Conservation (phyloP, 768 basidiomycete genomes). For the Suillus americanus region DNA sequence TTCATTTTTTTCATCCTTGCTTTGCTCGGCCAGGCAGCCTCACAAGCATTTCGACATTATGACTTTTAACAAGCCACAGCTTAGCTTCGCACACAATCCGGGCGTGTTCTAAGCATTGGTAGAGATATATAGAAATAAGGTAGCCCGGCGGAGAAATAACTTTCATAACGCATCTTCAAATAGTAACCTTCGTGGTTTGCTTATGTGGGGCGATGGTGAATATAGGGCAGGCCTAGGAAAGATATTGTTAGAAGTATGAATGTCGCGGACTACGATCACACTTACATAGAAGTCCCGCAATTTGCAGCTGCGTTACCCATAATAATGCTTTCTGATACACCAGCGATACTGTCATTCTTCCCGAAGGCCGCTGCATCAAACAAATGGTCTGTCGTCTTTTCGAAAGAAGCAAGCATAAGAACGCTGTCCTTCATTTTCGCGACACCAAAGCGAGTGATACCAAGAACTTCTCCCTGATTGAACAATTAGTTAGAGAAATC, state of each 20-base stretch:
- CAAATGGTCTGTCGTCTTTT: conserved; percentile 98
- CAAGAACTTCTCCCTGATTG: conserved; percentile 89
- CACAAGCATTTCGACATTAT: not conserved
- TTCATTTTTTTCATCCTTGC: not conserved
- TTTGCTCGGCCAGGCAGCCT: not conserved
- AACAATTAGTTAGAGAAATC: not conserved
- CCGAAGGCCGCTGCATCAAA: conserved; percentile 97
- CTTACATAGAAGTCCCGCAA: conserved; percentile 92
- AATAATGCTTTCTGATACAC: conserved; percentile 99
- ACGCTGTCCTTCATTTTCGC: conserved; percentile 99
- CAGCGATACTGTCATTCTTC: conserved; percentile 92
- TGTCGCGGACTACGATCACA: conserved; percentile 9
- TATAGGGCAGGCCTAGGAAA: conserved; percentile 35
- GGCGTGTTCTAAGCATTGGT: not conserved
- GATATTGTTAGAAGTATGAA: conserved; percentile 5
- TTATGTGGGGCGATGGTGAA: conserved; percentile 30
- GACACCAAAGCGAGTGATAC: conserved; percentile 98
- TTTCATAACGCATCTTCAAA: conserved; percentile 34
- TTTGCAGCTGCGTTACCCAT: conserved; percentile 96
- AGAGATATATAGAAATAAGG: conserved; percentile 4
- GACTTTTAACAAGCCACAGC: not conserved
- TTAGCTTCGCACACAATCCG: not conserved
- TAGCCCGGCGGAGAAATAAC: not conserved
- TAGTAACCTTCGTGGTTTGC: conserved; percentile 34
- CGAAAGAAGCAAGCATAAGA: conserved; percentile 98